Evolutionary conservation across 768 basidiomycete species (phyloP).

Genomic region (Xerocomellus amylosporus): DNA sequence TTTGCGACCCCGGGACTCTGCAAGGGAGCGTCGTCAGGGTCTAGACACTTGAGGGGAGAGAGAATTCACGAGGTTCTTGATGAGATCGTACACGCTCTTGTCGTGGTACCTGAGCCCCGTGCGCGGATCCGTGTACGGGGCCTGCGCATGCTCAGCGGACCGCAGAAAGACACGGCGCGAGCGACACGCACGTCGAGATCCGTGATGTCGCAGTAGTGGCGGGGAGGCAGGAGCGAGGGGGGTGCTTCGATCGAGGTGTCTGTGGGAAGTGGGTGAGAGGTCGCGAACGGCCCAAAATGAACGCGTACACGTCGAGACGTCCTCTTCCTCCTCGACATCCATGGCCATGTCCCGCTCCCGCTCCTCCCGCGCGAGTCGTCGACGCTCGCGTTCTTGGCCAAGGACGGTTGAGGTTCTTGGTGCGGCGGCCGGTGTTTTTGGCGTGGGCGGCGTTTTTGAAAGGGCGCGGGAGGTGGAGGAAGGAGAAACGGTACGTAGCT

Average conservation of each 20-base stretch:
- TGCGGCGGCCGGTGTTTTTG: constrained; percentile 68
- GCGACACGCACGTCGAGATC: constrained; percentile 60
- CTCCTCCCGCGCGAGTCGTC: constrained; percentile 49
- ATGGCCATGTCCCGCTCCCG: constrained; percentile 33
- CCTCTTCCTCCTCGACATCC: constrained; percentile 63
- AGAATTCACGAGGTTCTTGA: constrained; percentile 61
- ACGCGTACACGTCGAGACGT: constrained; percentile 65
- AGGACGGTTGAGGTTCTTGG: constrained; percentile 79
- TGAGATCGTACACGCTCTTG: constrained; percentile 80
- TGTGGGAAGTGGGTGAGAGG: constrained; percentile 26
- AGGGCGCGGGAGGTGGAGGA: constrained; percentile 63
- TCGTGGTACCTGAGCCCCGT: constrained; percentile 80
- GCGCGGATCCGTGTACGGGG: constrained; percentile 79
- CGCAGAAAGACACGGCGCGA: not conserved
- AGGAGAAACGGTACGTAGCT: constrained; percentile 71
- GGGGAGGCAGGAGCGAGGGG: constrained; percentile 73
- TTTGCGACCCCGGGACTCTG: constrained; percentile 67
- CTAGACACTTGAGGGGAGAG: not conserved
- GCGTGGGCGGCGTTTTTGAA: constrained; percentile 75
- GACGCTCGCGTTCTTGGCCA: constrained; percentile 74
- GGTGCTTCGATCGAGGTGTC: constrained; percentile 84
- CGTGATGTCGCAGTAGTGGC: constrained; percentile 83
- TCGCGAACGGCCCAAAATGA: too few relatives aligned
- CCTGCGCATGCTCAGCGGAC: constrained; percentile 32
- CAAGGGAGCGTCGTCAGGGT: too few relatives aligned